Base-by-base conservation (phyloP, 805 yeast species). In the Blastobotrys attinorum region DNA sequence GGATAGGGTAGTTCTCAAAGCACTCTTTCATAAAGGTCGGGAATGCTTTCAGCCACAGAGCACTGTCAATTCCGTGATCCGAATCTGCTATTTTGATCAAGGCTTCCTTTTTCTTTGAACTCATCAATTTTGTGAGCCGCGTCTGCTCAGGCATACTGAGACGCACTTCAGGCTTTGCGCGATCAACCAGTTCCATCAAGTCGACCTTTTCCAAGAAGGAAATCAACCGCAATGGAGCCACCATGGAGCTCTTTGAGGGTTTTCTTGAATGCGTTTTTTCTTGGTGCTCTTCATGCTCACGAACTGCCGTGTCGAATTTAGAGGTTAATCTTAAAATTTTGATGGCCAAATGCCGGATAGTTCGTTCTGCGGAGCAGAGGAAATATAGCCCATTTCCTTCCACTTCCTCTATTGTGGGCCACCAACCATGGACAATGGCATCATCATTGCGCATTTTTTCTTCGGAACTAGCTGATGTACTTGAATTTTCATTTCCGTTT, bases 311-410 rank as follows among this genome's bases (percentile, higher is more conserved):
- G 58, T 92, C 98, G 66, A 92, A 88, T 47, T 78, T 83, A n/a
- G 86, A 87, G 1, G 86, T 83, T 16, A 89, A 69, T 54, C 79
- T 73, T 46, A 92, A 63, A 6, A 94, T 80, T 4, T 81, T 72
- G 2, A 89, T 69, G 0, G 95, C 97, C 38, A 80, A 64, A 47
- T 77, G 79, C 43, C 99, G 70, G 10, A 86, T 74, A 20, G 75
- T 70, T 35, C 82, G 72, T 57, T 88, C 96, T 52, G 88, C 94
- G 1, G 96, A 85, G 55, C 96, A 85, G 18, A 92, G 66, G 57
- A 94, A 90, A 56, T 86, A 92, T 23, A 92, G 64, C 0, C 96
- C 99, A 57, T 89, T 86, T 0, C 98, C 97, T 62, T 92, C 98
- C 7, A 90, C 85, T 49, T 90, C 97, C 61, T 92, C 97, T 38